Evolutionary conservation across 2,329 filamentous ascomycete genomes (phyloP).

Genomic region (Botryosphaeria dothidea): DNA sequence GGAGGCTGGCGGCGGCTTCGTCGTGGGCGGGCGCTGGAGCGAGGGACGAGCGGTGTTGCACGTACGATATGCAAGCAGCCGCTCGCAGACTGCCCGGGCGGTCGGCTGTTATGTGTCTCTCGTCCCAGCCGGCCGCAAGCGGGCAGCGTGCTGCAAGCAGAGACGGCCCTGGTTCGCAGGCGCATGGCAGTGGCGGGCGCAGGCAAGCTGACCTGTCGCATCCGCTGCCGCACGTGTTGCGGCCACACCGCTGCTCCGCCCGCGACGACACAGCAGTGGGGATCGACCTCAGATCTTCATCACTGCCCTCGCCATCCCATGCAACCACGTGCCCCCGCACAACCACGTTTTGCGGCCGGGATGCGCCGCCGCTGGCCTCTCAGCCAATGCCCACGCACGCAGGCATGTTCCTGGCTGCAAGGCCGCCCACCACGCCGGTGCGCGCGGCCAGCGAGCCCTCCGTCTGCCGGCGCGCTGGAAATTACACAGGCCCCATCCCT

Average conservation of each 20-base stretch:
- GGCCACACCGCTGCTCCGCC: conserved; percentile 10
- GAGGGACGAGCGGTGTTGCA: neutral
- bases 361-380: conserved; percentile 10
- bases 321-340: conserved; percentile 19
- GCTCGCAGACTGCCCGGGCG: neutral
- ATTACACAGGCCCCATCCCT: conserved; percentile 16
- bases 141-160: neutral
- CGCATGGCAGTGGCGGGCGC: conserved; percentile 1
- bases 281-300: conserved; percentile 19
- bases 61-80: neutral
- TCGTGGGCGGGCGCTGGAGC: neutral
- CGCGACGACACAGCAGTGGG: conserved; percentile 10
- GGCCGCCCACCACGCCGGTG: conserved; percentile 10
- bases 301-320: conserved; percentile 14
- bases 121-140: neutral
- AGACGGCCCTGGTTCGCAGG: neutral
- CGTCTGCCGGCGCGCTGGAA: neutral
- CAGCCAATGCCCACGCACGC: conserved; percentile 8
- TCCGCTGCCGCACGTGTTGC: neutral
- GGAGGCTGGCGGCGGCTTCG: neutral
- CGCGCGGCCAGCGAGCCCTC: conserved; percentile 2
- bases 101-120: conserved; percentile 6
- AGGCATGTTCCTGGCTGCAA: conserved; percentile 17
- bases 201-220: conserved; percentile 13
- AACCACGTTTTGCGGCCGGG: conserved; percentile 19